A percentile compares a stretch with the other conserved stretches of the same genome.
Conservation (phyloP, 768 basidiomycete species). For the Termitomyces sp. region DNA sequence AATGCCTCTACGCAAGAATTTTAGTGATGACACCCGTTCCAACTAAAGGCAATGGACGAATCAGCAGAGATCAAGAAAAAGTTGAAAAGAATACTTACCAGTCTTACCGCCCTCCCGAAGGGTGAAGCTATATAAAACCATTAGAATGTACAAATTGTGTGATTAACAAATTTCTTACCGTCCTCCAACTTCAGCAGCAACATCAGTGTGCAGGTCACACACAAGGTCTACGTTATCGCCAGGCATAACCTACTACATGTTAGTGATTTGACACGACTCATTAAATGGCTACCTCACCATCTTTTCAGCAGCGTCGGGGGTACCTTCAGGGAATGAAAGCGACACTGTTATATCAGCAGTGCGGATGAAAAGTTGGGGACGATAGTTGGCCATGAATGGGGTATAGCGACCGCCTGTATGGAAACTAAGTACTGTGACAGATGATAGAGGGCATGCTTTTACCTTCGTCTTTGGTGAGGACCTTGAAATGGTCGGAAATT, state of each 20-base stretch:
- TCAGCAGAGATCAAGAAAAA: not conserved
- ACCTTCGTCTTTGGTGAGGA: constrained; percentile 85
- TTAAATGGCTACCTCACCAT: constrained; percentile 48
- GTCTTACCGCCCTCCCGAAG: constrained; percentile 94
- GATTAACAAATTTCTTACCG: constrained; percentile 34
- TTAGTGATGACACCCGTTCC: constrained; percentile 95
- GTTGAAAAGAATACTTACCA: constrained; percentile 39
- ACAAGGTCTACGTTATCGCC: constrained; percentile 97
- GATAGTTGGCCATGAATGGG: constrained; percentile 91
- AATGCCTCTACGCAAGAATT: constrained; percentile 42
- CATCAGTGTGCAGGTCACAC: constrained; percentile 75
- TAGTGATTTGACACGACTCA: not conserved
- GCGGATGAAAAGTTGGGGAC: constrained; percentile 92
- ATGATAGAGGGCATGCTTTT: constrained; percentile 10
- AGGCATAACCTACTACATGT: constrained; percentile 72
- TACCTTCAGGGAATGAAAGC: constrained; percentile 84
- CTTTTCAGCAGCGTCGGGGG: constrained; percentile 75
- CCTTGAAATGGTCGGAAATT: constrained; percentile 28
- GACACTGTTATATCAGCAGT: constrained; percentile 90
- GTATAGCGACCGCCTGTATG: constrained; percentile 69
- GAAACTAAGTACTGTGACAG: constrained; percentile 1
- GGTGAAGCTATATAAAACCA: constrained; percentile 54
- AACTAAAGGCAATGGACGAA: constrained; percentile 38
- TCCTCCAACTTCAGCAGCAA: constrained; percentile 85
- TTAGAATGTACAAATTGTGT: not conserved